Evolutionary conservation across 129 eudicot species (phyloP), one percentile per base, ranked within the genome.

Genomic region (Pulicaria dysenterica): DNA sequence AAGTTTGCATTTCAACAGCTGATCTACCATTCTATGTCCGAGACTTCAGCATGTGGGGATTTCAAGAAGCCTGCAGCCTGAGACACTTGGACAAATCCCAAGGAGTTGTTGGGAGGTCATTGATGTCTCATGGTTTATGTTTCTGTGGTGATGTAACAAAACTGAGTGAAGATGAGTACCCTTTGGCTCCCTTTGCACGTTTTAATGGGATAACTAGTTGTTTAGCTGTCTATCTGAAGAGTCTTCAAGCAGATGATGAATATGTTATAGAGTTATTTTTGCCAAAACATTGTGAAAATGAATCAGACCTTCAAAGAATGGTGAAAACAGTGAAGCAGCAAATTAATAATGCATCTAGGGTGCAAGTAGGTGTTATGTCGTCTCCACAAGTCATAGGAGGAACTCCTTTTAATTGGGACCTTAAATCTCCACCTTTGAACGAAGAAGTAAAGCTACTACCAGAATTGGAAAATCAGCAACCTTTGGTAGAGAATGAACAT

Each of bases 241-340:
- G 73, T 67, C 2, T 48, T 49, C 46, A 49, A 34, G 3, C 11
- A 2, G 71, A 65, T 5, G 7, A 3, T 67, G 46, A 49, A 13
- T 48, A 67, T 49, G 59, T 67, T 37, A 31, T 67, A 8, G 73
- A 67, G 73, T 46, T 67, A 2, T 49, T 67, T 67, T 36, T 67
- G 44, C 59, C 60, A 49, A 3, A 13, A 37, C 11, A 45, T 24
- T 11, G 5, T 1, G 43, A 1, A 67, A 36, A 36, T 8, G 37
- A 65, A 13, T 13, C 44, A 34, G 59, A 24, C 16, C 11, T 65
- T 9, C 55, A 47, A 2, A 46, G 55, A 0, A 44, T 46, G 56
- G 1, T 13, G 11, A 3, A 11, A 19, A 66, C 71, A 66, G 4
- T 66, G 3, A 31, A 46, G 42, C 71, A 19, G 12, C 43, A 46